Conservation (phyloP, 73 alveolate genomes). For the Stentor coeruleus region DNA sequence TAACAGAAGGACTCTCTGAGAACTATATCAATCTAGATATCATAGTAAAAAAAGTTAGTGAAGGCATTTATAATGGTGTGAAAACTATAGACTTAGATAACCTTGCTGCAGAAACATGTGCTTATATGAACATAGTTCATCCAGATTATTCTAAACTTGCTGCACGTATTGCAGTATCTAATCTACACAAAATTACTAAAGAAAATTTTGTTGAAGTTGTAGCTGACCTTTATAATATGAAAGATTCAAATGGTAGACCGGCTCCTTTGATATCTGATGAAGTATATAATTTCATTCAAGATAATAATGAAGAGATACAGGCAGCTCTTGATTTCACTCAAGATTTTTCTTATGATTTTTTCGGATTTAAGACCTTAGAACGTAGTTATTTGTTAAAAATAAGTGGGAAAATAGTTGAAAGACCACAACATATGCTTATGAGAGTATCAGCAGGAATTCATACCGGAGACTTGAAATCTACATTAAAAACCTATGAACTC, state of each 20-base stretch:
- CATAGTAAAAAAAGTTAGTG: no score
- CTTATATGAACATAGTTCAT: no score
- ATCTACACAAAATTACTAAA: constrained; percentile 83
- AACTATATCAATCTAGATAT: no score
- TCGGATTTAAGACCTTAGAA: constrained; percentile 94
- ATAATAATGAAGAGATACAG: constrained; percentile 45
- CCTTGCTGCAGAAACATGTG: constrained; percentile 88
- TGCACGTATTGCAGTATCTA: constrained; percentile 88
- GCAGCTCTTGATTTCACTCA: constrained; percentile 54
- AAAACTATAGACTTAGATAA: constrained; percentile 79
- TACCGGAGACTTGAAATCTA: constrained; percentile 28
- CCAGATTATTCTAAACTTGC: constrained; percentile 88
- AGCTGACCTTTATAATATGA: background rate
- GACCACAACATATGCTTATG: constrained; percentile 80
- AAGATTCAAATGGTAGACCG: constrained; percentile 32
- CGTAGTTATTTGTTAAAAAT: constrained; percentile 45
- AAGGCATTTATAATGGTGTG: constrained; percentile 63
- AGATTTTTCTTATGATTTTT: constrained; percentile 83
- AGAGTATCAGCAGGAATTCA: constrained; percentile 54
- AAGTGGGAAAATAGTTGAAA: constrained; percentile 63
- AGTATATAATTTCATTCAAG: constrained; percentile 53
- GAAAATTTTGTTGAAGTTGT: constrained; percentile 46
- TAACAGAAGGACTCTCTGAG: no score
- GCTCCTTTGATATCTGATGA: constrained; percentile 30
- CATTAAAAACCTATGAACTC: constrained; percentile 66